These are phyloP conservation scores for Fusarium citri DNA, from an alignment of 2,329 filamentous ascomycete species.

Conservation along the genomic window DNA sequence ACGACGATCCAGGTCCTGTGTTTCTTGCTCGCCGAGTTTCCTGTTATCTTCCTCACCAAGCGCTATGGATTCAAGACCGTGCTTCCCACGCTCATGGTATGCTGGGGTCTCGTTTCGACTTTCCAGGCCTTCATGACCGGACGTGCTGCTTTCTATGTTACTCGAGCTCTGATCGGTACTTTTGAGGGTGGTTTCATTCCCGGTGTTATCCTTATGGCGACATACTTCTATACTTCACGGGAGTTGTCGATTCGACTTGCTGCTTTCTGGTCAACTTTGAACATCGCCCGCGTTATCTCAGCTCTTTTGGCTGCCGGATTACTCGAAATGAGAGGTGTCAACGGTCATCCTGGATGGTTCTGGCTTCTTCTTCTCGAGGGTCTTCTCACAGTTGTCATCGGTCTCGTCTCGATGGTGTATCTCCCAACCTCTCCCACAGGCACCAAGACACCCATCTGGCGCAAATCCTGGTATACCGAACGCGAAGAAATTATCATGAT, in stretches of 20 bases:
- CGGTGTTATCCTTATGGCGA: conserved; percentile 72
- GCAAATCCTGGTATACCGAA: conserved; percentile 74
- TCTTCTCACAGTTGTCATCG: conserved; percentile 63
- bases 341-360: conserved; percentile 64
- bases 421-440: conserved; percentile 73
- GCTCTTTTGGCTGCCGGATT: conserved; percentile 61
- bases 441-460: conserved; percentile 70
- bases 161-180: conserved; percentile 64
- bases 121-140: conserved; percentile 64
- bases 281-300: conserved; percentile 58
- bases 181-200: conserved; percentile 70
- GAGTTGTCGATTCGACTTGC: conserved; percentile 75
- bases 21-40: conserved; percentile 68
- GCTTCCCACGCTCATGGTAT: conserved; percentile 64
- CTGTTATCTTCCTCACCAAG: conserved; percentile 68
- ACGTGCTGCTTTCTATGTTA: conserved; percentile 61
- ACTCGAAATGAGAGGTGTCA: conserved; percentile 62
- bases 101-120: conserved; percentile 59
- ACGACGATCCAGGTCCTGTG: conserved; percentile 66
- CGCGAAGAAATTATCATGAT: conserved; percentile 77
- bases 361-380: conserved; percentile 62
- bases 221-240: conserved; percentile 77
- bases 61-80: conserved; percentile 67
- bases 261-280: conserved; percentile 73
- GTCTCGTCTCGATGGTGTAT: conserved; percentile 66